These are phyloP conservation scores for Kwoniella shivajii DNA, from an alignment of 1,284 basidiomycete species.

Conservation along the genomic window DNA sequence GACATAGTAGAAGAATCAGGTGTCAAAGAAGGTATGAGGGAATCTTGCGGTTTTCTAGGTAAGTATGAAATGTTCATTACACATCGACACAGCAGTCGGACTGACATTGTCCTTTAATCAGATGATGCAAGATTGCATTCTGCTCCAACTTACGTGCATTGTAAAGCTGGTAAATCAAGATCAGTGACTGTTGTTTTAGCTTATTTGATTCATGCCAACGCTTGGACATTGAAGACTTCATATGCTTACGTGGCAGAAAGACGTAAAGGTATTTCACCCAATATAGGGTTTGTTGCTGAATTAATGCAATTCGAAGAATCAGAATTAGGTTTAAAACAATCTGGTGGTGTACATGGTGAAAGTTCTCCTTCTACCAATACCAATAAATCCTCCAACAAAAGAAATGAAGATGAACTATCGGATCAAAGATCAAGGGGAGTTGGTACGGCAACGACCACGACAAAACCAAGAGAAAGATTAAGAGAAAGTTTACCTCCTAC, in stretches of 20 bases:
- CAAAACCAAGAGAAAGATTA: slow-evolving; percentile 59
- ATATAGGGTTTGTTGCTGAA: slow-evolving; percentile 96
- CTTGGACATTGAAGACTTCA: slow-evolving; percentile 88
- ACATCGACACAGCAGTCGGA: neutral
- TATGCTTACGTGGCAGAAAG: slow-evolving; percentile 89
- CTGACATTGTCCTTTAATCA: slow-evolving; percentile 42
- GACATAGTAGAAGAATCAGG: slow-evolving; percentile 94
- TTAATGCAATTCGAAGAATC: slow-evolving; percentile 94
- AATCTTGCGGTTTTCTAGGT: slow-evolving; percentile 86
- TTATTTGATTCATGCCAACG: slow-evolving; percentile 93
- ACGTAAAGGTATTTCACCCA: slow-evolving; percentile 90
- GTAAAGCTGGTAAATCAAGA: slow-evolving; percentile 93
- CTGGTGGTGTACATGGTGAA: slow-evolving; percentile 62
- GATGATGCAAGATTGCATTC: slow-evolving; percentile 89
- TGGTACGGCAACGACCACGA: slow-evolving; percentile 30
- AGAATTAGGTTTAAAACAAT: slow-evolving; percentile 78
- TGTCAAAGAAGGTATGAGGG: slow-evolving; percentile 76
- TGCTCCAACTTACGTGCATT: slow-evolving; percentile 90
- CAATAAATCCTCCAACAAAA: slow-evolving; percentile 1
- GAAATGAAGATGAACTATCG: slow-evolving; percentile 4
- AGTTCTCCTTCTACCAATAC: neutral
- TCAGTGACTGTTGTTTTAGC: slow-evolving; percentile 97
- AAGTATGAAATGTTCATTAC: slow-evolving; percentile 46
- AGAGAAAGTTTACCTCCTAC: slow-evolving; percentile 76
- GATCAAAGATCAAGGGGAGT: slow-evolving; percentile 28